These are phyloP conservation scores for Septoria linicola DNA, from an alignment of 2,329 filamentous ascomycete species.

Conservation along the genomic window DNA sequence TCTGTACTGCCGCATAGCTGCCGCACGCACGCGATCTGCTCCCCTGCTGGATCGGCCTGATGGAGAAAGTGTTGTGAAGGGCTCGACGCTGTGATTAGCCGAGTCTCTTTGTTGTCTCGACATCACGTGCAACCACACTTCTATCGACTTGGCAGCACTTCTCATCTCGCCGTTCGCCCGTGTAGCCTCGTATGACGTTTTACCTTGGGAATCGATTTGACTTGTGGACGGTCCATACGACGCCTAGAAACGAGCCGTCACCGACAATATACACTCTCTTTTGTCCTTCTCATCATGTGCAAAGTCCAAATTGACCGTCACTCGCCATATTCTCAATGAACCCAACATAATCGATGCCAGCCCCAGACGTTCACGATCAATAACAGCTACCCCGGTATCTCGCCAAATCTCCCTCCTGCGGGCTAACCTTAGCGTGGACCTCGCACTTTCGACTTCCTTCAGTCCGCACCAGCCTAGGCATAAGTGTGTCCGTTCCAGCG, in stretches of 20 bases:
- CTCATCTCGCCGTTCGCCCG: no score
- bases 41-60: neutral
- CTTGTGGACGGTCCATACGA: neutral
- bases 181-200: neutral
- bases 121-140: no score
- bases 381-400: constrained; percentile 9
- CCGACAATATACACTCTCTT: no score
- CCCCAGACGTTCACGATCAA: neutral
- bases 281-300: no score
- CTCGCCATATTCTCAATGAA: no score
- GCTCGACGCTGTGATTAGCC: no score
- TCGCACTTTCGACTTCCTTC: constrained; percentile 25
- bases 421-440: constrained; percentile 20
- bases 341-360: no score
- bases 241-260: no score
- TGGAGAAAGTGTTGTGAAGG: constrained; percentile 4
- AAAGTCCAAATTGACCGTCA: no score
- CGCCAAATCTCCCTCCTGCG: constrained; percentile 20
- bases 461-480: constrained; percentile 23
- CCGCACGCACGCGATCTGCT: constrained; percentile 6
- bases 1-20: constrained; percentile 44
- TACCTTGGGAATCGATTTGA: no score
- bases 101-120: no score
- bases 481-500: constrained; percentile 7
- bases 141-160: no score